A percentile compares a stretch with the other conserved stretches of the same genome.
Conservation (phyloP, 768 basidiomycete genomes). For the Trametes cinnabarina region DNA sequence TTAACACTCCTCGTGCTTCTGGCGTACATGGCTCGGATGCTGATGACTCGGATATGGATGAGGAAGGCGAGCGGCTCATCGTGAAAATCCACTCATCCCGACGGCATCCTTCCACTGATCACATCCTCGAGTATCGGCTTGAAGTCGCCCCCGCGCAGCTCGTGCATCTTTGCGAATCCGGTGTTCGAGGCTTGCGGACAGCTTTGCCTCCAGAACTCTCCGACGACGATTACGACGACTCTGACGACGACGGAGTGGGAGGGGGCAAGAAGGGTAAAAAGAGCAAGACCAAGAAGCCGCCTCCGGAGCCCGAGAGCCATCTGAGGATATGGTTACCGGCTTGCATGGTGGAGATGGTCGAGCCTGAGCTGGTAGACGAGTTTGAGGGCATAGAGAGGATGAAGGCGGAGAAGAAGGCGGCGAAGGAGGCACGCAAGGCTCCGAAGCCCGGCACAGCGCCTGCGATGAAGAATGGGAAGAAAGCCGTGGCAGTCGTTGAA, state of each 20-base stretch:
- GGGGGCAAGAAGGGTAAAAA: constrained; percentile 36
- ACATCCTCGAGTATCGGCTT: constrained; percentile 74
- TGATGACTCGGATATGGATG: constrained; percentile 37
- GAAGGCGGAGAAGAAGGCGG: constrained; percentile 51
- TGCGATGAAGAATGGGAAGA: constrained; percentile 21
- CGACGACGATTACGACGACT: constrained; percentile 44
- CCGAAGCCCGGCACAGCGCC: constrained; percentile 4
- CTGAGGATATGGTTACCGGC: constrained; percentile 82
- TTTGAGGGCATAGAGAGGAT: constrained; percentile 51
- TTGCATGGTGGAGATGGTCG: constrained; percentile 66
- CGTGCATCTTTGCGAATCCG: constrained; percentile 61
- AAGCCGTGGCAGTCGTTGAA: not conserved
- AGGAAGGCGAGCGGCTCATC: constrained; percentile 46
- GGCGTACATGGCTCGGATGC: not conserved
- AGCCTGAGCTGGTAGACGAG: constrained; percentile 59
- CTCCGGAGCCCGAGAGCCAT: constrained; percentile 53
- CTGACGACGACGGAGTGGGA: constrained; percentile 50
- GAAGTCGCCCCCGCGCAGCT: constrained; percentile 69
- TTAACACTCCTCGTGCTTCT: constrained; percentile 27
- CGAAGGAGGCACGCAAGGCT: constrained; percentile 32
- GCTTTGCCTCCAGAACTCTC: constrained; percentile 24
- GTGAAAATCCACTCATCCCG: constrained; percentile 65
- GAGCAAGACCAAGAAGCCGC: constrained; percentile 38
- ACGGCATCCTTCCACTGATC: constrained; percentile 68
- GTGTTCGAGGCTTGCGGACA: constrained; percentile 61